Percentiles rank a stretch among this genome's conserved stretches.
Evolutionary conservation across 1,139 yeast genomes (phyloP).

Genomic region (Lodderomyces parapsilosis): DNA sequence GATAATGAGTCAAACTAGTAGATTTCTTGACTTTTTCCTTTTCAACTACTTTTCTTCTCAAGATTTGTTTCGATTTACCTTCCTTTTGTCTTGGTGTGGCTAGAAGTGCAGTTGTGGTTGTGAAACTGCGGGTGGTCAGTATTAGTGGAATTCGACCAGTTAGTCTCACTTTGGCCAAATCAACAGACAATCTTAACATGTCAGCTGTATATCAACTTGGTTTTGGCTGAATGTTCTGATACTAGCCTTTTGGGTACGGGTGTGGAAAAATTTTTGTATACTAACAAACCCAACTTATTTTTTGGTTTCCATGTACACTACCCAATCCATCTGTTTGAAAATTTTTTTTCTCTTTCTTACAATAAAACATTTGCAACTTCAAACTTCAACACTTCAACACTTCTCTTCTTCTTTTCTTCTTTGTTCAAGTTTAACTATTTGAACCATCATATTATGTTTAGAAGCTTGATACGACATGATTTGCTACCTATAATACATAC

Average conservation of each 20-base stretch:
- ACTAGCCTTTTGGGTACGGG: no score
- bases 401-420: not conserved
- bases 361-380: not conserved
- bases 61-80: constrained; percentile 21
- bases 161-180: constrained; percentile 7
- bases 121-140: constrained; percentile 3
- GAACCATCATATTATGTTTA: not conserved
- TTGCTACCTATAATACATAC: not conserved
- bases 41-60: constrained; percentile 23
- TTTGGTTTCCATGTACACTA: no score
- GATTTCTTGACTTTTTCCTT: constrained; percentile 17
- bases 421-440: not conserved
- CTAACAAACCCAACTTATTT: no score
- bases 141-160: not conserved
- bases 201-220: no score
- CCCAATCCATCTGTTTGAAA: not conserved
- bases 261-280: not conserved
- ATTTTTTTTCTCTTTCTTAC: not conserved
- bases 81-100: constrained; percentile 21
- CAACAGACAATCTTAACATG: constrained; percentile 5
- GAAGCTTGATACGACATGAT: not conserved
- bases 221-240: no score
- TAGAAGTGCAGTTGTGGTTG: constrained; percentile 10
- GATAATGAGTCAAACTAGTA: constrained; percentile 45
- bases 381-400: no score